phyloP scores from a whole-genome alignment of 805 yeast species.

The Wickerhamomyces strasburgensis region DNA sequence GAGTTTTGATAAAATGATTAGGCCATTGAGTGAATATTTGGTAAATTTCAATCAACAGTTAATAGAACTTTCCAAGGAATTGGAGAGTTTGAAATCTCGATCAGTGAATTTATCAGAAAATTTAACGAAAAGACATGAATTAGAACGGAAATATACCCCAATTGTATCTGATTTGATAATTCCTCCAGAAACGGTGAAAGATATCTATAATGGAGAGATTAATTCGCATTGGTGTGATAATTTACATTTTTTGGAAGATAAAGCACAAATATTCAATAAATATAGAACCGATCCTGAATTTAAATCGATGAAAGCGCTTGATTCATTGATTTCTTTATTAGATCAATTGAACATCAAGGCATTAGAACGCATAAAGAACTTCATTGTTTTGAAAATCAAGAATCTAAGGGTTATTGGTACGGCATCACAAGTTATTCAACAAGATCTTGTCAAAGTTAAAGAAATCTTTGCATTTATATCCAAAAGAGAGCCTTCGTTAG shows the following conservation, averaged over 20 bases:
- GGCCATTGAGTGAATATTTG: constrained; percentile 51
- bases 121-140: constrained; percentile 41
- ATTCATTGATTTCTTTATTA: constrained; percentile 30
- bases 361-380: constrained; percentile 72
- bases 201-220: constrained; percentile 54
- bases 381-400: constrained; percentile 59
- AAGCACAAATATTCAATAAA: constrained; percentile 46
- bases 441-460: constrained; percentile 53
- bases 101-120: constrained; percentile 45
- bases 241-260: constrained; percentile 52
- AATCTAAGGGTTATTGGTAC: constrained; percentile 55
- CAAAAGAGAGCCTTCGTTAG: constrained; percentile 53
- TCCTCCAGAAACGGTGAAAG: constrained; percentile 64
- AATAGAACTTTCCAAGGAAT: constrained; percentile 49
- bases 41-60: constrained; percentile 54
- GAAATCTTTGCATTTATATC: constrained; percentile 57
- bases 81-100: constrained; percentile 53
- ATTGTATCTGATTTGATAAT: constrained; percentile 70
- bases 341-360: constrained; percentile 54
- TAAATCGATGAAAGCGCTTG: constrained; percentile 17
- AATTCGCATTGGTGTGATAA: constrained; percentile 63
- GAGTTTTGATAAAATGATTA: constrained; percentile 25
- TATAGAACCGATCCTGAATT: constrained; percentile 25
- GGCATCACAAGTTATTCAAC: constrained; percentile 74
- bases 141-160: constrained; percentile 58